Conservation (phyloP, 495 filamentous ascomycete genomes). For the Daldinia bambusicola region DNA sequence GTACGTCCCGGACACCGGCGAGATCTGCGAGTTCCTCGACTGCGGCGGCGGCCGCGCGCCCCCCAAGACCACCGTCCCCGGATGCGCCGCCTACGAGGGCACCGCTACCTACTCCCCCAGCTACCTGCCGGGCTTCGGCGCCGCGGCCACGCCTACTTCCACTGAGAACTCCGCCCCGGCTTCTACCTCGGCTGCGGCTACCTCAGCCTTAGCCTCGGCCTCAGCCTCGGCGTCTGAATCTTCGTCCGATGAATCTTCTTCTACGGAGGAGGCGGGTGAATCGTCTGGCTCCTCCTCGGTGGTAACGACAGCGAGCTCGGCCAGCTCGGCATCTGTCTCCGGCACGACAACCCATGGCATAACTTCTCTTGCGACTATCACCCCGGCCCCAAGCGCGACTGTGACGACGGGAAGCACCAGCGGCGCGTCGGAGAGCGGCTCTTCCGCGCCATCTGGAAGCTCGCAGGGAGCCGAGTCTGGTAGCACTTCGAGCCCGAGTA, state of each 20-base stretch:
- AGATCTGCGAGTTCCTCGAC: slow-evolving; percentile 70
- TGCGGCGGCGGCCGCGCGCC: slow-evolving; percentile 73
- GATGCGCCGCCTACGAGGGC: slow-evolving; percentile 65
- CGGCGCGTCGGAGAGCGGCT: slow-evolving; percentile 8
- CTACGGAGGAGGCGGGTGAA: background rate
- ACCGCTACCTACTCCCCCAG: slow-evolving; percentile 63
- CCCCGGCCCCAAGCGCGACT: slow-evolving; percentile 11
- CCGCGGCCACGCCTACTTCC: slow-evolving; percentile 36
- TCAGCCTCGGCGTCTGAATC: background rate
- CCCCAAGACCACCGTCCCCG: slow-evolving; percentile 67
- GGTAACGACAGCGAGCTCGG: background rate
- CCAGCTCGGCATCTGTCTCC: background rate
- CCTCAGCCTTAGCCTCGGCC: background rate
- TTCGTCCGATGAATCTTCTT: background rate
- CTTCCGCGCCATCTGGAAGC: slow-evolving; percentile 22
- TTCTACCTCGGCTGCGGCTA: background rate
- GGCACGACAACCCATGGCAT: background rate
- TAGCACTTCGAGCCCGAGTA: slow-evolving; percentile 13
- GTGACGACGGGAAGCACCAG: slow-evolving; percentile 1
- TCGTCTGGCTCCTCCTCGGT: background rate
- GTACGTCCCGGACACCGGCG: slow-evolving; percentile 66
- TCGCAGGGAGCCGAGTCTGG: slow-evolving; percentile 22
- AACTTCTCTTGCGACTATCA: slow-evolving; percentile 22
- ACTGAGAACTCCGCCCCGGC: slow-evolving; percentile 14
- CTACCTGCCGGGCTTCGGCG: slow-evolving; percentile 56